phyloP scores from a whole-genome alignment of 2,329 filamentous ascomycete species.

The Akanthomyces lecanii region DNA sequence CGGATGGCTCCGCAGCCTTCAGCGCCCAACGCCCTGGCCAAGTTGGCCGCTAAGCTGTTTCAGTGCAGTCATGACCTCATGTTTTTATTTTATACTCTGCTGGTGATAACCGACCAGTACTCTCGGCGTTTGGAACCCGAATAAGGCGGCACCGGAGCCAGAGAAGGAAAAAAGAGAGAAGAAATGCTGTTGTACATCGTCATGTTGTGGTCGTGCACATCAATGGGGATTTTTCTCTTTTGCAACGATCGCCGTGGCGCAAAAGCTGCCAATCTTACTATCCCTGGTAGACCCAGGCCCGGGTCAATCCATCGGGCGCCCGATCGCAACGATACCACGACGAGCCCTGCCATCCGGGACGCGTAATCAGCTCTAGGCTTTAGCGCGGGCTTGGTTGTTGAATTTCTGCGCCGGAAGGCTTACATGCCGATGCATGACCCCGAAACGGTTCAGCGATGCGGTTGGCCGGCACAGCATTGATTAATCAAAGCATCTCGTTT shows the following conservation, averaged over 20 bases:
- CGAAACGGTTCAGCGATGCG: too few relatives aligned
- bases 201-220: not conserved
- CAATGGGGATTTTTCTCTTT: not conserved
- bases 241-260: not conserved
- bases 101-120: not conserved
- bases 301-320: not conserved
- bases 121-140: not conserved
- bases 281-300: not conserved
- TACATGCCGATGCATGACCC: too few relatives aligned
- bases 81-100: not conserved
- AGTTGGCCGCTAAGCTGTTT: slow-evolving; percentile 1
- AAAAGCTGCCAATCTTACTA: not conserved
- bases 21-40: not conserved
- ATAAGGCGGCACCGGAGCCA: too few relatives aligned
- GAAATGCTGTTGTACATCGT: not conserved
- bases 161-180: not conserved
- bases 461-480: too few relatives aligned
- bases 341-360: not conserved
- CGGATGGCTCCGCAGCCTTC: not conserved
- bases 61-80: slow-evolving; percentile 3
- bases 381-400: not conserved
- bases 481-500: not conserved
- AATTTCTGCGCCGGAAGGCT: too few relatives aligned
- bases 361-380: not conserved
- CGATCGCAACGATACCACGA: not conserved